These are phyloP conservation scores for Ogataea chonburiensis DNA, from an alignment of 805 yeast genomes.

Conservation along the genomic window DNA sequence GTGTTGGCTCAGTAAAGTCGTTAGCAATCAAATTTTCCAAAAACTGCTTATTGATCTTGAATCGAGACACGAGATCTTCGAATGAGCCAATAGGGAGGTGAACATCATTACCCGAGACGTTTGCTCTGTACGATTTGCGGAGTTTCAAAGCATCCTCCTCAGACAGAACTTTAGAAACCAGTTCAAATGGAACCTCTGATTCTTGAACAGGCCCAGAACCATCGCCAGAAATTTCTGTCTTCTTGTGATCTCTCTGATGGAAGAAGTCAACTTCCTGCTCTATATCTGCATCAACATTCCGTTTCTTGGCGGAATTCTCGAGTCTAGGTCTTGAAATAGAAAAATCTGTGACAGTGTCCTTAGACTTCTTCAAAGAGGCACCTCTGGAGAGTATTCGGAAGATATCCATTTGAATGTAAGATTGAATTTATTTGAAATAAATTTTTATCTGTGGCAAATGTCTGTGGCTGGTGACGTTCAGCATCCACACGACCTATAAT, in stretches of 20 bases:
- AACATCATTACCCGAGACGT: conserved; percentile 78
- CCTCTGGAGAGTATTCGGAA: conserved; percentile 85
- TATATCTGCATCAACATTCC: conserved; percentile 47
- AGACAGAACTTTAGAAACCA: conserved; percentile 40
- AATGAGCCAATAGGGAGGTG: conserved; percentile 93
- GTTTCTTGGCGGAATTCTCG: conserved; percentile 32
- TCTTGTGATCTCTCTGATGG: conserved; percentile 38
- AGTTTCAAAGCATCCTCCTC: conserved; percentile 59
- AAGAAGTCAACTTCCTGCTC: conserved; percentile 84
- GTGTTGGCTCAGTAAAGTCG: conserved; percentile 82
- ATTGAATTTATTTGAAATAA: conserved; percentile 4
- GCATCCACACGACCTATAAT: conserved; percentile 19
- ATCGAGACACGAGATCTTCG: conserved; percentile 71
- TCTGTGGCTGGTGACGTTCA: conserved; percentile 8
- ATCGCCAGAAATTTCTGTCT: background rate
- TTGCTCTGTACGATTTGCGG: conserved; percentile 61
- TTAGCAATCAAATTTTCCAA: conserved; percentile 63
- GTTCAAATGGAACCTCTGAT: conserved; percentile 32
- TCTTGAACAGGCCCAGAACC: conserved; percentile 17
- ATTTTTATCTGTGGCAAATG: conserved; percentile 13
- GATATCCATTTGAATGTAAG: conserved; percentile 64
- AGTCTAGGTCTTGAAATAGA: conserved; percentile 32
- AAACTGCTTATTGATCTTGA: conserved; percentile 57
- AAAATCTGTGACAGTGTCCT: conserved; percentile 43
- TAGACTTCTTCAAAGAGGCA: conserved; percentile 67